Evolutionary conservation across 1,284 basidiomycete genomes (phyloP).

Genomic region (Takashimella tepidaria): DNA sequence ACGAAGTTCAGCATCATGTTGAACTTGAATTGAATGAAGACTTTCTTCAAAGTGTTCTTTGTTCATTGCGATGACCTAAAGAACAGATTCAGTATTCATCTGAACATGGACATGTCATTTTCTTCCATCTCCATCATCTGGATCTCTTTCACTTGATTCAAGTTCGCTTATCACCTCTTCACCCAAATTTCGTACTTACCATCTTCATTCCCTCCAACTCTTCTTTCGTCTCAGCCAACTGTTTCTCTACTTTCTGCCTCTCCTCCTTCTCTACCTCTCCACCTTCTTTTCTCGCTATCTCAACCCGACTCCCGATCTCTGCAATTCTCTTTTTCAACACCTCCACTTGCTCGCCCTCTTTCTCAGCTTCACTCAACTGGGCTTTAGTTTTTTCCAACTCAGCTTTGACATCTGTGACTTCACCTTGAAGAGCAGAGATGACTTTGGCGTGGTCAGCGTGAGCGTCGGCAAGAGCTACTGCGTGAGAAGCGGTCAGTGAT

Average conservation of each 20-base stretch:
- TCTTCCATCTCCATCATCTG: no score
- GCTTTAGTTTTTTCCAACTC: constrained; percentile 2
- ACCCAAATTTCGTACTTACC: no score
- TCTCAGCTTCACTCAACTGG: constrained; percentile 5
- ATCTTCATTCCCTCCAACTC: constrained; percentile 35
- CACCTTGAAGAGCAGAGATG: constrained; percentile 1
- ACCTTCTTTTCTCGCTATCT: constrained; percentile 7
- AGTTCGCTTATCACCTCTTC: no score
- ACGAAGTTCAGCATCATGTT: constrained; percentile 8
- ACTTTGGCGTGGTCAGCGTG: constrained; percentile 12
- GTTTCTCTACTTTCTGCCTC: constrained; percentile 6
- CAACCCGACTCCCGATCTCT: constrained; percentile 8
- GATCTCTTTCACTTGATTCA: no score
- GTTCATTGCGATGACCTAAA: constrained; percentile 43
- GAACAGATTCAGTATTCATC: no score
- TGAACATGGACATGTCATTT: no score
- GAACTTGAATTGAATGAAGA: constrained; percentile 7
- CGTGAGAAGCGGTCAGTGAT: constrained; percentile 21
- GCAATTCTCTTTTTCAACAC: constrained; percentile 2
- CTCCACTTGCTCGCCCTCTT: constrained; percentile 6
- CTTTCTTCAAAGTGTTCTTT: constrained; percentile 31
- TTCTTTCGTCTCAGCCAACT: constrained; percentile 19
- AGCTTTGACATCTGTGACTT: not conserved
- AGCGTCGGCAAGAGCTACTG: constrained; percentile 10
- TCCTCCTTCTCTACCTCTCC: constrained; percentile 1